Evolutionary conservation across 371 early-diverging fungal genomes (phyloP).

Genomic region (Amoeboaphelidium protococcarum): DNA sequence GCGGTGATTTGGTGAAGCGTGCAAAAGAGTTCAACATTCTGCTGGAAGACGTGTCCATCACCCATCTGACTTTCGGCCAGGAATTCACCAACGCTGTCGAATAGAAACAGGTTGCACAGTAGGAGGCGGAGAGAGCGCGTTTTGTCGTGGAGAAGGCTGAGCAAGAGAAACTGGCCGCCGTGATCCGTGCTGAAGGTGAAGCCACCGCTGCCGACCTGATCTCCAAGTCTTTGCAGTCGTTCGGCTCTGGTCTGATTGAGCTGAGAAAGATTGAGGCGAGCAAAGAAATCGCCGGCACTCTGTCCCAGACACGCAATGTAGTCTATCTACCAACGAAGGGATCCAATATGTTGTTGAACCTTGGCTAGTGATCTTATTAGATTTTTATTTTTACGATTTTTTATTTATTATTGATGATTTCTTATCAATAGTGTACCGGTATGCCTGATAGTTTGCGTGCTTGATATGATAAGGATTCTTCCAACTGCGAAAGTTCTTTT

Average conservation of each 20-base stretch:
- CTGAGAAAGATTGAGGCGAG: conserved; percentile 91
- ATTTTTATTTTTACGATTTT: not conserved
- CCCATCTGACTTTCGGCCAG: conserved; percentile 88
- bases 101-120: conserved; percentile 76
- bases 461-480: too few relatives aligned
- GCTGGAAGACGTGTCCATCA: conserved; percentile 94
- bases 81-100: conserved; percentile 83
- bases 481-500: too few relatives aligned
- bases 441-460: too few relatives aligned
- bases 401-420: too few relatives aligned
- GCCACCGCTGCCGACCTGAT: conserved; percentile 57
- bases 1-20: conserved; percentile 74
- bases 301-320: conserved; percentile 54
- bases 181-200: conserved; percentile 96
- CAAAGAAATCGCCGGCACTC: conserved; percentile 79
- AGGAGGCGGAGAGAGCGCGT: conserved; percentile 80
- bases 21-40: conserved; percentile 80
- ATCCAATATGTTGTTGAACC: conserved; percentile 24
- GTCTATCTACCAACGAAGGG: conserved; percentile 61
- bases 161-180: conserved; percentile 87
- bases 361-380: conserved; percentile 10
- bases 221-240: conserved; percentile 55
- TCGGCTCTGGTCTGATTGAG: conserved; percentile 72
- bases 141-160: conserved; percentile 84
- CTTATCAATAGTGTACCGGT: too few relatives aligned